Base-by-base conservation (phyloP, 1,139 yeast genomes). In the Diutina pseudorugosa region DNA sequence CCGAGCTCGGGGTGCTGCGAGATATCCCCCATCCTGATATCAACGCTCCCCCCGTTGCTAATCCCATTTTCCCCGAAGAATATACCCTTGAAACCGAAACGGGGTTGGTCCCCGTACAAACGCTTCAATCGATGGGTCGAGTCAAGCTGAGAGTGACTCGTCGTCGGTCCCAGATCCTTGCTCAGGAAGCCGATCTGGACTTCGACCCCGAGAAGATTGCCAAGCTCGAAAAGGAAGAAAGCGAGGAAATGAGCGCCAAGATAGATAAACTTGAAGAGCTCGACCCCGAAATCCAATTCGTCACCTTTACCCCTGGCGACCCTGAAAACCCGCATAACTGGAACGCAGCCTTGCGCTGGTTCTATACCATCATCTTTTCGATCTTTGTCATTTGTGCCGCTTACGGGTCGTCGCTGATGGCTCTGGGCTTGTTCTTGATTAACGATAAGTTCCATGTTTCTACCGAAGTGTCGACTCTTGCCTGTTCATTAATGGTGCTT, bases 271-370 rank as follows among this genome's bases (percentile, higher is more conserved):
- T 52, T 14, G 69, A 65, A 9, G 60, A 55, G 11, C 53, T 80
- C 40, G 88, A 83, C 59, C 81, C 83, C 4, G 88, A 82, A 47
- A 76, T 83, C 53, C 91, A 88, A 63, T 85, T 86, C 62, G 96
- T 89, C 55, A 89, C 96, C 0, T 89, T 87, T 64, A 70, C 73
- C 6, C 72, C 82, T 14, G 78, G 79, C 57, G 96, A 89, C 64
- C 93, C 94, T 0, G 90, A 81, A 59, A 90, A 89, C 65, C 96
- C 97, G 23, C 83, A 84, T 61, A 89, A 89, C 65, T 90, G 96
- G 96, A 69, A 77, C 21, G 58, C 71, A 48, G 58, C 61, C 57
- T 55, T 67, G 41, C 82, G 82, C 62, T 85, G 95, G 91, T 16
- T 66, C 2, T 85, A 83, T 62, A 89, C 96, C 1, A 63, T 84